Evolutionary conservation across 1,284 basidiomycete species (phyloP).

Genomic region (Ganoderma leucocontextum): DNA sequence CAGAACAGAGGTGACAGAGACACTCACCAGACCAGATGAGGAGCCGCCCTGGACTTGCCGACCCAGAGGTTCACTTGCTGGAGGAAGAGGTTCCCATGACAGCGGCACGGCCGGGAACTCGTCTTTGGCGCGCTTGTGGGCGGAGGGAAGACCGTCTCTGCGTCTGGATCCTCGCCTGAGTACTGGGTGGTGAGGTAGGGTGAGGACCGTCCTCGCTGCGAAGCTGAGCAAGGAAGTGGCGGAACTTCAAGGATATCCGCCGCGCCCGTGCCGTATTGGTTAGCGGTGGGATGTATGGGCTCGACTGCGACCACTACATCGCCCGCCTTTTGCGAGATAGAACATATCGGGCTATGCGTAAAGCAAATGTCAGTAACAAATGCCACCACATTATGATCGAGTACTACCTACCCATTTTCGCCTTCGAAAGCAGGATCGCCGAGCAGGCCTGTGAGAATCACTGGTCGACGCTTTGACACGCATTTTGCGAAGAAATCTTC

Average conservation of each 20-base stretch:
- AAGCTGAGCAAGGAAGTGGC: conserved; percentile 38
- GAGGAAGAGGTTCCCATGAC: conserved; percentile 44
- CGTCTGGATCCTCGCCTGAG: conserved; percentile 39
- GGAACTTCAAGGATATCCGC: conserved; percentile 38
- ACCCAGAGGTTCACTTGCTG: conserved; percentile 47
- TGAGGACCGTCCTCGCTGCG: conserved; percentile 34
- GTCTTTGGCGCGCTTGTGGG: conserved; percentile 39
- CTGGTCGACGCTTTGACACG: conserved; percentile 39
- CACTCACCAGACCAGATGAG: conserved; percentile 42
- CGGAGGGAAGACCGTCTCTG: conserved; percentile 42
- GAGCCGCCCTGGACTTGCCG: conserved; percentile 43
- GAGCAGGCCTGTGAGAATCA: conserved; percentile 38
- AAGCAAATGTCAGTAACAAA: neutral
- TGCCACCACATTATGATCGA: too few relatives aligned
- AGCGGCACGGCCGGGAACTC: conserved; percentile 42
- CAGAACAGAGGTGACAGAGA: neutral
- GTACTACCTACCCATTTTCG: conserved; percentile 39
- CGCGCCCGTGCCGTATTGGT: conserved; percentile 42
- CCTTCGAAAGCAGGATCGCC: conserved; percentile 41
- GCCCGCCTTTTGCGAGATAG: conserved; percentile 39
- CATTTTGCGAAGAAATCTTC: conserved; percentile 38
- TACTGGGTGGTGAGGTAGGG: conserved; percentile 46
- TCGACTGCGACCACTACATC: conserved; percentile 41
- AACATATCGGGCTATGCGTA: too few relatives aligned
- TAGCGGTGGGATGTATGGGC: conserved; percentile 40